These are phyloP conservation scores for Malassezia nana DNA, from an alignment of 1,284 basidiomycete species.

Conservation along the genomic window DNA sequence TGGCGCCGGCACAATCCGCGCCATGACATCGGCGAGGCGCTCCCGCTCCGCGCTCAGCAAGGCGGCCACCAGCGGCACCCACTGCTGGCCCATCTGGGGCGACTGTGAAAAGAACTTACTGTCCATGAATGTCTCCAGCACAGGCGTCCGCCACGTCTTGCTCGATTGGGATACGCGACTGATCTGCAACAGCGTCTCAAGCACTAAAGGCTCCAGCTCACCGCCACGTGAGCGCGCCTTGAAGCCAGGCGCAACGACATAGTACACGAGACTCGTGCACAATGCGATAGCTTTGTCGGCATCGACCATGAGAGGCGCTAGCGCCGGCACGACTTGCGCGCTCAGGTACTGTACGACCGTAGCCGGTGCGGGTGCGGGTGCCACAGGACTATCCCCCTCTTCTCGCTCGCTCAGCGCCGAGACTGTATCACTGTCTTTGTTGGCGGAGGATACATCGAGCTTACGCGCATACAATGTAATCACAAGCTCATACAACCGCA, in stretches of 20 bases:
- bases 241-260: constrained; percentile 69
- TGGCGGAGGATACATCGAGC: constrained; percentile 55
- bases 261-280: constrained; percentile 74
- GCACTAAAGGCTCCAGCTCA: constrained; percentile 52
- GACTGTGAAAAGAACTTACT: constrained; percentile 71
- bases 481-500: constrained; percentile 72
- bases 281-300: constrained; percentile 68
- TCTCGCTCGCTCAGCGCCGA: constrained; percentile 18
- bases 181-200: constrained; percentile 62
- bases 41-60: constrained; percentile 79
- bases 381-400: constrained; percentile 8
- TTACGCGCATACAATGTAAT: constrained; percentile 64
- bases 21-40: constrained; percentile 68
- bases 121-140: constrained; percentile 74
- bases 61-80: constrained; percentile 69
- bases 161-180: constrained; percentile 65
- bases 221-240: constrained; percentile 52
- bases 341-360: constrained; percentile 60
- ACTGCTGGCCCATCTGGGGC: constrained; percentile 56
- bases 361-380: not conserved
- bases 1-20: constrained; percentile 51
- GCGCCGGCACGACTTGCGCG: constrained; percentile 60
- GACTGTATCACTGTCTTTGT: constrained; percentile 6
- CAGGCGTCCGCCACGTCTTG: constrained; percentile 73
- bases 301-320: constrained; percentile 73